Evolutionary conservation across 495 filamentous ascomycete genomes (phyloP).

Genomic region (Talaromyces stipitatus): DNA sequence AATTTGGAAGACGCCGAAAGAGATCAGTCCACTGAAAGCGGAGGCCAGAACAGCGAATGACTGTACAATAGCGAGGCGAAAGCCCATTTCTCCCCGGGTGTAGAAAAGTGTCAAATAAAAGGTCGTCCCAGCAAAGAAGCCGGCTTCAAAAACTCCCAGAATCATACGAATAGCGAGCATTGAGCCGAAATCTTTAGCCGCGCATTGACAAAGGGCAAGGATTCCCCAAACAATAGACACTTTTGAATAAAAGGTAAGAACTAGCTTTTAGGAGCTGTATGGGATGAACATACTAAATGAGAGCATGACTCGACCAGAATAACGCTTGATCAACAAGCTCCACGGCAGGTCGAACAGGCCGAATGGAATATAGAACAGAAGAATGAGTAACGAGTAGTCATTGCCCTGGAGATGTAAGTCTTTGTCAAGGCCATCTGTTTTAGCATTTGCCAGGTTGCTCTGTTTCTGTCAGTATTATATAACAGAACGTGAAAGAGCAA

Average conservation of each 20-base stretch:
- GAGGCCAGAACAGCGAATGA: slow-evolving; percentile 60
- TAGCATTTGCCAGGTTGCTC: slow-evolving; percentile 58
- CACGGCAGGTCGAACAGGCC: slow-evolving; percentile 55
- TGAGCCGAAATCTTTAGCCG: slow-evolving; percentile 47
- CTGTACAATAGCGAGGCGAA: slow-evolving; percentile 65
- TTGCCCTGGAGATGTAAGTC: slow-evolving; percentile 46
- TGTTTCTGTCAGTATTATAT: too few species aligned
- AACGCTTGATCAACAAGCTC: slow-evolving; percentile 56
- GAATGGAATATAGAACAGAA: slow-evolving; percentile 69
- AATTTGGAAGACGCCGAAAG: slow-evolving; percentile 66
- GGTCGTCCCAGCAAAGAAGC: slow-evolving; percentile 51
- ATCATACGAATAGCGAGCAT: slow-evolving; percentile 37
- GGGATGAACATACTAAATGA: too few species aligned
- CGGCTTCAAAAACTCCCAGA: slow-evolving; percentile 51
- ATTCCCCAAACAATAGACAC: slow-evolving; percentile 38
- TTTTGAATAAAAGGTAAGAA: too few species aligned
- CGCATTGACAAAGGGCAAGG: slow-evolving; percentile 28
- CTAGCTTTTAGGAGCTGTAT: too few species aligned
- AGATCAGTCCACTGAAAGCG: slow-evolving; percentile 57
- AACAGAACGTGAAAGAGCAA: too few species aligned
- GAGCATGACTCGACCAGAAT: slow-evolving; percentile 40
- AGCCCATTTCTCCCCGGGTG: slow-evolving; percentile 55
- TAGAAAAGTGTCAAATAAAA: slow-evolving; percentile 55
- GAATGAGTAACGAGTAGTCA: slow-evolving; percentile 60
- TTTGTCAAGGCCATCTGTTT: slow-evolving; percentile 49